Base-by-base conservation (phyloP, 1,284 basidiomycete genomes). In the Melampsora larici-populina region DNA sequence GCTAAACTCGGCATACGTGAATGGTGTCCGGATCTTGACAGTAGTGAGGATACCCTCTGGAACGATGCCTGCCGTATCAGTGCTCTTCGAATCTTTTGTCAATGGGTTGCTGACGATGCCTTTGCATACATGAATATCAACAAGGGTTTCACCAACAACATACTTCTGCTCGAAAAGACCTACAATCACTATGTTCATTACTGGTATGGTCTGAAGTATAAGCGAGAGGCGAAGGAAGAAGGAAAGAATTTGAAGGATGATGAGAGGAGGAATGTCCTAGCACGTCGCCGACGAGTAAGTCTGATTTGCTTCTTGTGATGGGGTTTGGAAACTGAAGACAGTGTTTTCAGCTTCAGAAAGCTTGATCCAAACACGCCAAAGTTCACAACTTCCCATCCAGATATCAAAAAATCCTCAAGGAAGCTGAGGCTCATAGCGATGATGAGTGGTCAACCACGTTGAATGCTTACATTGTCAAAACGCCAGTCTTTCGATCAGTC, bases 171-270 rank as follows among this genome's bases (percentile, higher is more conserved):
- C 9, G 21, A 51, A 24, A 7, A 29, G 2, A 24, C 31, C 0
- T 74, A 66, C 29, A 48, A 74, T 31, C 62, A 74, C 33, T 74
- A 65, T 63, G 71, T 74, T 1, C 48, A 65, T 49, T 65, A 55
- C n/a, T 31, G 6, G 24, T 17, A 65, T 60, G 71, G 43, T 15
- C n/a, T 26, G 3, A 74, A 49, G 17, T 74, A 49, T n/a, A 18
- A 17, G 15, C 29, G 55, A 21, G 71, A 74, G n/a, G 49, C 36
- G 24, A 66, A 66, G 65, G 46, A 65, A 43, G 18, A 17, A 29
- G 71, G 71, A 4, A 73, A 65, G 31, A 29, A 65, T 66, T 5
- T 33, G 31, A 60, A 29, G 18, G 46, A 65, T 36, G 46, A 74
- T 17, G 46, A 66, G 15, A 74, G 33, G n/a, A 74, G 48, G 21